Evolutionary conservation across 1,284 basidiomycete species (phyloP), one percentile per base, ranked within the genome.

Genomic region (Afroboletus lepidellus): DNA sequence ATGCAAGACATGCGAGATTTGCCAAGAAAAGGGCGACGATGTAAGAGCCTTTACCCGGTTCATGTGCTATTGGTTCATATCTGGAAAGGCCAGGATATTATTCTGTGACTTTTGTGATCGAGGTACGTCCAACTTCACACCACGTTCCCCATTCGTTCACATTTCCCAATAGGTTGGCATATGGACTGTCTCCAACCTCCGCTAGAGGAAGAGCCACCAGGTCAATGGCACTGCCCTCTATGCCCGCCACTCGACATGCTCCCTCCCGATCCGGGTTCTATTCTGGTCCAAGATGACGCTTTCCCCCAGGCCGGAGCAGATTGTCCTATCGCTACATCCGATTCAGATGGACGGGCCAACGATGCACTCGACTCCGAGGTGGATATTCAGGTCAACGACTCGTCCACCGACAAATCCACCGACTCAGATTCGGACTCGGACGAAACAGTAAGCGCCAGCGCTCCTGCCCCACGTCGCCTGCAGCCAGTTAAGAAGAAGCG

Each of bases 51-150:
- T 39, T 34, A 52, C 54, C 55, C 37, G 41, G 42, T 56, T 51
- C 42, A 21, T 29, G 41, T 46, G 30, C 51, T 29, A 24, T 47
- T 53, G 46, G 48, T 59, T 61, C 33, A 56, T 62, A 24, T 54
- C 45, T 52, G 48, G 47, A 38, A 69, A 96, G 92, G 84, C 79
- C 51, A 79, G 83, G 52, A 86, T 98, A 62, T 72, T 98, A 57
- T 91, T 98, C 62, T 99, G 96, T 70, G 96, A 98, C 74, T 82
- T 78, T 46, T 99, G 96, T 69, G 96, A 99, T 75, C 79, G 94
- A 76, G 94, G 91, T 80, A 66, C 39, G 72, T 65, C 39, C 39
- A 45, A 30, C 5, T 12, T 30, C 41, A 24, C 36, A 46, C 42
- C 34, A 13, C 20, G n/a, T 49, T 25, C 23, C 44, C 56, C 43